These are phyloP conservation scores for Pestalotiopsis sp. DNA, from an alignment of 2,329 filamentous ascomycete species.

Conservation along the genomic window DNA sequence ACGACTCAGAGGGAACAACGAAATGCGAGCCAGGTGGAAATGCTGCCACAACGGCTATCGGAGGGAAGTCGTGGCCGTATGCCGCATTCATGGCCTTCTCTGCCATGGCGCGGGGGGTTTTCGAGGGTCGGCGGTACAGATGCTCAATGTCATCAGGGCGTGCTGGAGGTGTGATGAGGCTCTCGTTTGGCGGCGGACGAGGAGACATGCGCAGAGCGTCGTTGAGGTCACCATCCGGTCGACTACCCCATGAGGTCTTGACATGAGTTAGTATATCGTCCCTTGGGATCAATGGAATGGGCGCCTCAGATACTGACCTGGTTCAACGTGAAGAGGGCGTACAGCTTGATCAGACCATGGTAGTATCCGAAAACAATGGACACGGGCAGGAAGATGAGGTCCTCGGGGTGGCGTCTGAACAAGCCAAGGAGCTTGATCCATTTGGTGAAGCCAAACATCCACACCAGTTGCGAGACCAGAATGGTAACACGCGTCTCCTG, in stretches of 20 bases:
- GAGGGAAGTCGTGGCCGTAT: slow-evolving; percentile 21
- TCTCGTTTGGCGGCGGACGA: slow-evolving; percentile 41
- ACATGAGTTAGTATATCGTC: slow-evolving; percentile 15
- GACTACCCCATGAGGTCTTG: slow-evolving; percentile 94
- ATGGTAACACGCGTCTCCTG: slow-evolving; percentile 54
- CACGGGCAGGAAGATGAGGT: slow-evolving; percentile 79
- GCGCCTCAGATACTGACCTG: slow-evolving; percentile 62
- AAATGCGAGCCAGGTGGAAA: slow-evolving; percentile 15
- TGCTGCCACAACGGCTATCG: slow-evolving; percentile 23
- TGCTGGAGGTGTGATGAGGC: slow-evolving; percentile 35
- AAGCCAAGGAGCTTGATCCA: slow-evolving; percentile 88
- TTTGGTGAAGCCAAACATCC: slow-evolving; percentile 84
- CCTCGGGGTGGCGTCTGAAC: slow-evolving; percentile 81
- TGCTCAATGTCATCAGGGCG: slow-evolving; percentile 32
- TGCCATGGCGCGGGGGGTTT: slow-evolving; percentile 14
- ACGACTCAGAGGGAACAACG: not conserved
- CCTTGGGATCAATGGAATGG: not conserved
- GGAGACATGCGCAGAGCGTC: slow-evolving; percentile 70
- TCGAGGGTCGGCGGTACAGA: slow-evolving; percentile 7
- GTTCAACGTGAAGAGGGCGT: slow-evolving; percentile 80
- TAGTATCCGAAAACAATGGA: slow-evolving; percentile 92
- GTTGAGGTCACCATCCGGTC: slow-evolving; percentile 86
- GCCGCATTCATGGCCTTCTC: slow-evolving; percentile 26
- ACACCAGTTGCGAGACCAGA: slow-evolving; percentile 65
- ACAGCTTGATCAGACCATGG: slow-evolving; percentile 90